Conservation (phyloP, 1,284 basidiomycete genomes). For the Malassezia yamatoensis region DNA sequence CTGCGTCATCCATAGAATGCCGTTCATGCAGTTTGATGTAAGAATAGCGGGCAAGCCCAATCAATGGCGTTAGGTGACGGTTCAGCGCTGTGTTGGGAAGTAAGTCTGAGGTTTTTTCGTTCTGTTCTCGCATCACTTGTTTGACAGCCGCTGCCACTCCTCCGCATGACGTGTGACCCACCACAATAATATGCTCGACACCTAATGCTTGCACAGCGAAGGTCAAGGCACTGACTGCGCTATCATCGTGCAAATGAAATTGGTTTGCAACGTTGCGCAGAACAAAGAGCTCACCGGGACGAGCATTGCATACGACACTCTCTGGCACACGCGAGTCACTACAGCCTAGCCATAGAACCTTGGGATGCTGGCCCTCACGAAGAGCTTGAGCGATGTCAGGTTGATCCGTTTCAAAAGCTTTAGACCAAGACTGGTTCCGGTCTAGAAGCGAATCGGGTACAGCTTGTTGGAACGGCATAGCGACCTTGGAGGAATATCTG, state of each 20-base stretch:
- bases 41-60: conserved; percentile 28
- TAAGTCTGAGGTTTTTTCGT: conserved; percentile 15
- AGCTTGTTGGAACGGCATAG: conserved; percentile 5
- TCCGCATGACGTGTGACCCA: conserved; percentile 49
- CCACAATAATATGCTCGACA: conserved; percentile 69
- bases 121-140: conserved; percentile 10
- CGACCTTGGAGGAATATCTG: neutral
- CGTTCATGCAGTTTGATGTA: conserved; percentile 18
- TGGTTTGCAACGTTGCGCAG: conserved; percentile 50
- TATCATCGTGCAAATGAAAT: conserved; percentile 67
- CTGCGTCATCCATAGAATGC: conserved; percentile 18
- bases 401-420: conserved; percentile 41
- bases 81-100: conserved; percentile 22
- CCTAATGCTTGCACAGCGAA: conserved; percentile 71
- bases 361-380: conserved; percentile 62
- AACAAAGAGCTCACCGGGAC: conserved; percentile 45
- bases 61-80: conserved; percentile 39
- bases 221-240: conserved; percentile 64
- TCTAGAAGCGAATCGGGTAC: conserved; percentile 17
- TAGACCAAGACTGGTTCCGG: conserved; percentile 32
- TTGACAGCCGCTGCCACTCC: conserved; percentile 48
- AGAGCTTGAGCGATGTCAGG: conserved; percentile 58
- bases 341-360: conserved; percentile 62
- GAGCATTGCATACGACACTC: conserved; percentile 32
- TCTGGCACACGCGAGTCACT: conserved; percentile 52